Base-by-base conservation (phyloP, 768 basidiomycete genomes). In the Lactarius trivialis region DNA sequence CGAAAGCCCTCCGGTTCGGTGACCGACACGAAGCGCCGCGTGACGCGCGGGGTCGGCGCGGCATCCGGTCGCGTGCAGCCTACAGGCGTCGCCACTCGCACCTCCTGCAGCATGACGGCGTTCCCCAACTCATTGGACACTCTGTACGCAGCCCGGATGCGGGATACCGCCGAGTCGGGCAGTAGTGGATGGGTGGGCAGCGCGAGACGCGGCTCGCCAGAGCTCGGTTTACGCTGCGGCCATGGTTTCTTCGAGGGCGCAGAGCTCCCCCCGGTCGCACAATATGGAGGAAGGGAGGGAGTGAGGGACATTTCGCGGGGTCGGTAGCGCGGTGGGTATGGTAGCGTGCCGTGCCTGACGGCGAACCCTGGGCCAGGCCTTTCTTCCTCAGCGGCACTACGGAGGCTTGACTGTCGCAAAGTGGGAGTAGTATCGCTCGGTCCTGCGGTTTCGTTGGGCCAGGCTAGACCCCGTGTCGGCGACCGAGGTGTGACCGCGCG, bases 111-210 rank as follows among this genome's bases (percentile, higher is more conserved):
- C 60, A 26, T 36, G 37, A 66, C 15, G n/a, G 65, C 56, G 5
- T 57, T 36, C 7, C 55, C 56, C 6, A 65, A 50, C 45, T 55
- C 50, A 8, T 53, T 59, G 43, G 56, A 64, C 26, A 59, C 49
- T 15, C 57, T 49, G 65, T 56, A 37, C 28, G 51, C 61, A 6
- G 61, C 61, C 41, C 36, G 56, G 24, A 63, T 58, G 34, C 61
- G 61, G 9, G 61, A 54, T 30, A 48, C 26, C 11, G 61, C 56
- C 11, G 61, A 58, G 41, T 7, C 26, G 8, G 61, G 33, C 41
- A 57, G 15, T 5, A 26, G 24, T 26, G 61, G 61, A 2, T 34
- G 19, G n/a, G 3, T 12, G 33, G 56, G 61, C 33, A 54, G 34
- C 33, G 41, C 21, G 7, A 53, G 33, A 34, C 41, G 43, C 26